phyloP scores from a whole-genome alignment of 805 yeast genomes.

The Candida maesae region DNA sequence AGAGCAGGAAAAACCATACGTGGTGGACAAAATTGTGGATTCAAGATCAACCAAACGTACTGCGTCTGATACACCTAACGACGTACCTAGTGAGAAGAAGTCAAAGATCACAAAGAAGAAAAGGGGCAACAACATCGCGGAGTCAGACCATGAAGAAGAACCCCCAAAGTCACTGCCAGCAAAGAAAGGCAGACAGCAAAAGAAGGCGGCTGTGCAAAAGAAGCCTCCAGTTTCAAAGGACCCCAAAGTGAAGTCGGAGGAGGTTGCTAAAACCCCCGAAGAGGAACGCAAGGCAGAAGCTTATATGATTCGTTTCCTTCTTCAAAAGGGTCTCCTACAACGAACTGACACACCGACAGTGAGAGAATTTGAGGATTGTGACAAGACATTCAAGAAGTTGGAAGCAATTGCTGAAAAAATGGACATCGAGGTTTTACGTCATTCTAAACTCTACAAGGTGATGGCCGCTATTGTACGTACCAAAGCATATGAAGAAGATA shows the following conservation, averaged over 20 bases:
- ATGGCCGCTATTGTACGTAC: conserved; percentile 43
- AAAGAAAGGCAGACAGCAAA: too few relatives aligned
- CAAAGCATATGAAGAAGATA: conserved; percentile 37
- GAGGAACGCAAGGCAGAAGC: conserved; percentile 6
- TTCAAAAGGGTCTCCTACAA: conserved; percentile 47
- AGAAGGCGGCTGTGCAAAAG: neutral
- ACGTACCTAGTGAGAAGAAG: too few relatives aligned
- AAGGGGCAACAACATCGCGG: too few relatives aligned
- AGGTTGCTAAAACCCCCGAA: conserved; percentile 1
- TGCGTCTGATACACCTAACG: too few relatives aligned
- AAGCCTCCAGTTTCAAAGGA: too few relatives aligned
- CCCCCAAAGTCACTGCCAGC: too few relatives aligned
- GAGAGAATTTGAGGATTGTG: conserved; percentile 29
- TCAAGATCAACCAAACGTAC: neutral
- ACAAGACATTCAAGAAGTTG: conserved; percentile 36
- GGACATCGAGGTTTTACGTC: conserved; percentile 35
- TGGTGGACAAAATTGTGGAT: too few relatives aligned
- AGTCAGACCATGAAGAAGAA: too few relatives aligned
- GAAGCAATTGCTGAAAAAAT: conserved; percentile 38
- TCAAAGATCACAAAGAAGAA: too few relatives aligned
- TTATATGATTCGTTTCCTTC: conserved; percentile 38
- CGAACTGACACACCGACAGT: conserved; percentile 37
- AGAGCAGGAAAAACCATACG: neutral
- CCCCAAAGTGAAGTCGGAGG: neutral
- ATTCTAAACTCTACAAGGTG: conserved; percentile 50